Conservation (phyloP, 2,329 filamentous ascomycete genomes). For the Neoscytalidium dimidiatum region DNA sequence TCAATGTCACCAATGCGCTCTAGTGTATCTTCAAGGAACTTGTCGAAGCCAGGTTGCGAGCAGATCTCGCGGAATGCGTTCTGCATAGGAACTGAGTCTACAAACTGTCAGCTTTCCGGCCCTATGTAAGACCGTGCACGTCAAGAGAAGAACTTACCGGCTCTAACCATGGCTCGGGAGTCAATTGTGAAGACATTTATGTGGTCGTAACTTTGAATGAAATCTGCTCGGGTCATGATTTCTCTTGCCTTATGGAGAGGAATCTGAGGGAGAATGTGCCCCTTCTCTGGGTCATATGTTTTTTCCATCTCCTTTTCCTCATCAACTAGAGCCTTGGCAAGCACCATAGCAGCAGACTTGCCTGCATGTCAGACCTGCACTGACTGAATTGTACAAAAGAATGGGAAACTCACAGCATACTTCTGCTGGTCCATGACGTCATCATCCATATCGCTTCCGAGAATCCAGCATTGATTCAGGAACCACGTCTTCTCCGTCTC, state of each 20-base stretch:
- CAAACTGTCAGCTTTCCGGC: not conserved
- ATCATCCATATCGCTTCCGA: conserved; percentile 81
- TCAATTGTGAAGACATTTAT: conserved; percentile 96
- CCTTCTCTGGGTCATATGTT: conserved; percentile 65
- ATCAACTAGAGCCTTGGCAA: conserved; percentile 89
- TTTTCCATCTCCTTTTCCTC: conserved; percentile 64
- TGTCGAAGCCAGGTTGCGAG: conserved; percentile 71
- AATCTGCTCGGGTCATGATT: conserved; percentile 95
- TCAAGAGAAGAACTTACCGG: conserved; percentile 47
- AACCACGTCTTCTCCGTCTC: conserved; percentile 76
- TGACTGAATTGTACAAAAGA: not conserved
- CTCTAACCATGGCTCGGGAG: conserved; percentile 79
- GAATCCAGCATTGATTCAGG: conserved; percentile 73
- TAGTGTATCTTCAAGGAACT: conserved; percentile 79
- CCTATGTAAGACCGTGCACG: not conserved
- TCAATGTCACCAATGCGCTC: conserved; percentile 91
- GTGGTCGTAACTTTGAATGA: conserved; percentile 89
- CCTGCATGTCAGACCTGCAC: not conserved
- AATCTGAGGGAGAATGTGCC: conserved; percentile 78
- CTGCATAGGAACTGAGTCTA: conserved; percentile 92
- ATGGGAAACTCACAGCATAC: conserved; percentile 68
- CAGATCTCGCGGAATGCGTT: conserved; percentile 87
- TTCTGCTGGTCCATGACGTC: conserved; percentile 99
- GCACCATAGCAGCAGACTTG: conserved; percentile 86
- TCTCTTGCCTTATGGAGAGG: conserved; percentile 51